Percentiles rank a stretch among this genome's conserved stretches.
Evolutionary conservation across 257 asterid genomes (phyloP).

Genomic region (Linaria vulgaris): DNA sequence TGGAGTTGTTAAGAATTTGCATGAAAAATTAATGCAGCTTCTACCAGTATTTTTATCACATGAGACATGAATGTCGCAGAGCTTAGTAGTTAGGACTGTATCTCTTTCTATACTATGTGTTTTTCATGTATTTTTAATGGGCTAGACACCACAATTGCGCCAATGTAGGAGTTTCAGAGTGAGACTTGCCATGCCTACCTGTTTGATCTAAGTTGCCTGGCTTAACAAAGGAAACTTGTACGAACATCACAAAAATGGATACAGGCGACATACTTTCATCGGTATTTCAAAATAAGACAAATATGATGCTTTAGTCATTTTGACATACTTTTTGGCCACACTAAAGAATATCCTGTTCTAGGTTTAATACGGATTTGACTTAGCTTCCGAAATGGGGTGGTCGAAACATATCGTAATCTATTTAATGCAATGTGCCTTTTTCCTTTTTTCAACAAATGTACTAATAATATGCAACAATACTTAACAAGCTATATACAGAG

Average conservation of each 20-base stretch:
- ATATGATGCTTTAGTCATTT: too few species aligned
- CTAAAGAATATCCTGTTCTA: too few species aligned
- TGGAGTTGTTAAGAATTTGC: too few species aligned
- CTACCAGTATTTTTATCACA: not conserved
- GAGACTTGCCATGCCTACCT: not conserved
- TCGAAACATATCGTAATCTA: not conserved
- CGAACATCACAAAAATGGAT: too few species aligned
- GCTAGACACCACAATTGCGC: not conserved
- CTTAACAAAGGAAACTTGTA: too few species aligned
- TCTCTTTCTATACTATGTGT: not conserved
- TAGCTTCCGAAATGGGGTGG: too few species aligned
- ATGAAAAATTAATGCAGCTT: too few species aligned
- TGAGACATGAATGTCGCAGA: not conserved
- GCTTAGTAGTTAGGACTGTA: not conserved
- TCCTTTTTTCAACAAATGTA: not conserved
- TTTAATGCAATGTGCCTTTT: not conserved
- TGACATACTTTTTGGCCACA: too few species aligned
- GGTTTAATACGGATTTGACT: too few species aligned
- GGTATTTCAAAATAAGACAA: too few species aligned
- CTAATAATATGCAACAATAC: not conserved
- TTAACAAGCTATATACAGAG: not conserved
- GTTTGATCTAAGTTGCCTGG: too few species aligned
- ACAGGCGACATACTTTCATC: too few species aligned
- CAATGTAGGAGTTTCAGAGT: not conserved
- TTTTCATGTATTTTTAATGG: not conserved